A percentile compares a stretch with the other conserved stretches of the same genome.
phyloP scores from a whole-genome alignment of 2,329 filamentous ascomycete species.

The Aphanocladium album region DNA sequence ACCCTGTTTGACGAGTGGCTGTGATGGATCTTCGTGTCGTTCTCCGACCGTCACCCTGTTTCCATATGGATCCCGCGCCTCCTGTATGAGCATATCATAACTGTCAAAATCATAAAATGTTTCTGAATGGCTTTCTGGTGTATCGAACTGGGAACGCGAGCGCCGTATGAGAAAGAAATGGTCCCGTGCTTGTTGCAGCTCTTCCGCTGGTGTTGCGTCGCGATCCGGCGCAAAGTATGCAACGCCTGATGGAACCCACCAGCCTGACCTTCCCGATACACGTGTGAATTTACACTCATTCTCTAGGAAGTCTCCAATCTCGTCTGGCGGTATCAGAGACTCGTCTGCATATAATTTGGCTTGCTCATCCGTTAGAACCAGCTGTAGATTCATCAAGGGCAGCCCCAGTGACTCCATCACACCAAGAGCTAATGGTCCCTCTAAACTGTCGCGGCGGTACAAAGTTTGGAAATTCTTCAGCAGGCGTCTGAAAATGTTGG shows the following conservation, averaged over 20 bases:
- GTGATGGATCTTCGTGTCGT: constrained; percentile 2
- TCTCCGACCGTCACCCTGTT: constrained; percentile 9
- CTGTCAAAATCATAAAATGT: constrained; percentile 6
- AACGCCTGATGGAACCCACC: constrained; percentile 7
- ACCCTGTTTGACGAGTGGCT: constrained; percentile 1
- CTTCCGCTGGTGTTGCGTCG: background rate
- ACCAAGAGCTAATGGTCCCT: constrained; percentile 4
- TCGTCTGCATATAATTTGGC: background rate
- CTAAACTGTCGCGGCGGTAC: too few relatives aligned
- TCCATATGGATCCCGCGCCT: constrained; percentile 7
- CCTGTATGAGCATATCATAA: constrained; percentile 5
- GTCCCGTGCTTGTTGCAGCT: background rate
- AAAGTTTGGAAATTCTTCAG: background rate
- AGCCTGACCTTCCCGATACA: background rate
- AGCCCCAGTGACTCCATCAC: constrained; percentile 1
- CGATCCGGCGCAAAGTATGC: background rate
- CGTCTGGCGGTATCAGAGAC: background rate
- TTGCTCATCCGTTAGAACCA: constrained; percentile 1
- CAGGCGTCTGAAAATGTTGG: background rate
- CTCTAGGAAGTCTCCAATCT: background rate
- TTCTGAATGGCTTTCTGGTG: background rate
- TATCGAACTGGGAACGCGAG: constrained; percentile 1
- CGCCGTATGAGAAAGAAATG: constrained; percentile 9
- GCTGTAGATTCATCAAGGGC: constrained; percentile 9
- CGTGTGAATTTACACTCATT: constrained; percentile 1